Evolutionary conservation across 257 asterid species (phyloP).

Genomic region (Capsicum rhomboideum): DNA sequence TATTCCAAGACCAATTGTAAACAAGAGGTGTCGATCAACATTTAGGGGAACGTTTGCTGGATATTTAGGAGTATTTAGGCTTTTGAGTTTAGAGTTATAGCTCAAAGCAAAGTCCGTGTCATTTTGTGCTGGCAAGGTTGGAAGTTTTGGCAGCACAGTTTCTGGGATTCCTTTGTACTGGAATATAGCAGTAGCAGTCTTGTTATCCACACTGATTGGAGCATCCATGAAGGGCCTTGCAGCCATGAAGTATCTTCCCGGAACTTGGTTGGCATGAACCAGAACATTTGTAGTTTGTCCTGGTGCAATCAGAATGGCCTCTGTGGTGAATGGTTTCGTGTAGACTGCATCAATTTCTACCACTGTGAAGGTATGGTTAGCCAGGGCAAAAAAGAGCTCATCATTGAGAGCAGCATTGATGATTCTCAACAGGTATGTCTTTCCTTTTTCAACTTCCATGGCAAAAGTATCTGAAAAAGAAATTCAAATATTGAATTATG

Average conservation of each 20-base stretch:
- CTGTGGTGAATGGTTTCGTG: conserved; percentile 40
- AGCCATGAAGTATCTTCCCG: conserved; percentile 42
- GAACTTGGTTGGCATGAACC: conserved; percentile 32
- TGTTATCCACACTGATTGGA: conserved; percentile 33
- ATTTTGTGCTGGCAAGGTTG: conserved; percentile 28
- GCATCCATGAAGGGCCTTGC: conserved; percentile 37
- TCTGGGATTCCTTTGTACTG: conserved; percentile 37
- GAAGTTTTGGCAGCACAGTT: conserved; percentile 18
- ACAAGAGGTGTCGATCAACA: conserved; percentile 31
- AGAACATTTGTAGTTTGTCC: conserved; percentile 45
- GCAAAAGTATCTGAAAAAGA: conserved; percentile 35
- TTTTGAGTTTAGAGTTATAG: conserved; percentile 20
- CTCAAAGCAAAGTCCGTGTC: conserved; percentile 23
- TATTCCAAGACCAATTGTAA: conserved; percentile 34
- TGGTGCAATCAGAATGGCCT: conserved; percentile 34
- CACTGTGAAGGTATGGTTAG: conserved; percentile 36
- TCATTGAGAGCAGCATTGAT: conserved; percentile 42
- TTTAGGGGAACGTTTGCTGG: conserved; percentile 38
- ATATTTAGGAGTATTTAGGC: conserved; percentile 30
- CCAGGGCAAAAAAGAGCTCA: conserved; percentile 36
- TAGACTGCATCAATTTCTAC: conserved; percentile 49
- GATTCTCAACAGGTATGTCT: conserved; percentile 35
- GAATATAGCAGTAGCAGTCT: conserved; percentile 38
- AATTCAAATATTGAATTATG: neutral
- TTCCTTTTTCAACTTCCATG: conserved; percentile 43